Evolutionary conservation across 768 basidiomycete genomes (phyloP).

Genomic region (Rhizopogon vulgaris): DNA sequence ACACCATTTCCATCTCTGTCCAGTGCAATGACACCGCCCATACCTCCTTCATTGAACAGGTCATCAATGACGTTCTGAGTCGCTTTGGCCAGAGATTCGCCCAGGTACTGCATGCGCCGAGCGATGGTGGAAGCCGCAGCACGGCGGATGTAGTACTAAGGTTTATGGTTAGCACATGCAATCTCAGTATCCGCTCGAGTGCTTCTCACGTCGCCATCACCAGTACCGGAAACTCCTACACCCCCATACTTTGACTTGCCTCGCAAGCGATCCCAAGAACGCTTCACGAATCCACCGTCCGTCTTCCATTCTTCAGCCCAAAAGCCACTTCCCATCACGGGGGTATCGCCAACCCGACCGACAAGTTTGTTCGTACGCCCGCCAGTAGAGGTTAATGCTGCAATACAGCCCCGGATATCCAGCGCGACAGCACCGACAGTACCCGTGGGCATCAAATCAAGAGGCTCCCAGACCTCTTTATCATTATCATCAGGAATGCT

Average conservation of each 20-base stretch:
- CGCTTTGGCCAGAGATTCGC: constrained; percentile 53
- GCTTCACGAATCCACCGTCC: constrained; percentile 24
- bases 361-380: constrained; percentile 80
- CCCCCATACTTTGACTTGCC: constrained; percentile 33
- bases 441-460: constrained; percentile 64
- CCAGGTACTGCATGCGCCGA: constrained; percentile 53
- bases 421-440: constrained; percentile 85
- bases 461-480: constrained; percentile 10
- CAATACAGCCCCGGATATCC: constrained; percentile 68
- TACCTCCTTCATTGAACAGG: constrained; percentile 50
- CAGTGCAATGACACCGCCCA: constrained; percentile 72
- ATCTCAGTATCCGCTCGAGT: not conserved
- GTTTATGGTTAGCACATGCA: constrained; percentile 1
- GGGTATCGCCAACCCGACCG: constrained; percentile 81
- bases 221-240: constrained; percentile 78
- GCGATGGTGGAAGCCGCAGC: constrained; percentile 63
- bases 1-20: constrained; percentile 65
- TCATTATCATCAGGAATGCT: constrained; percentile 9
- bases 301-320: constrained; percentile 78
- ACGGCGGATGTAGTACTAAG: constrained; percentile 71
- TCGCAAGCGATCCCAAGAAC: constrained; percentile 34
- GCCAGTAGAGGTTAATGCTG: constrained; percentile 71
- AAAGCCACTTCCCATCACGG: constrained; percentile 69
- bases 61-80: constrained; percentile 50
- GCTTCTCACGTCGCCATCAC: constrained; percentile 70